A percentile compares a stretch with the other conserved stretches of the same genome.
These are phyloP conservation scores for Yamadazyma membranifaciens DNA, from an alignment of 1,139 yeast genomes.

Conservation along the genomic window DNA sequence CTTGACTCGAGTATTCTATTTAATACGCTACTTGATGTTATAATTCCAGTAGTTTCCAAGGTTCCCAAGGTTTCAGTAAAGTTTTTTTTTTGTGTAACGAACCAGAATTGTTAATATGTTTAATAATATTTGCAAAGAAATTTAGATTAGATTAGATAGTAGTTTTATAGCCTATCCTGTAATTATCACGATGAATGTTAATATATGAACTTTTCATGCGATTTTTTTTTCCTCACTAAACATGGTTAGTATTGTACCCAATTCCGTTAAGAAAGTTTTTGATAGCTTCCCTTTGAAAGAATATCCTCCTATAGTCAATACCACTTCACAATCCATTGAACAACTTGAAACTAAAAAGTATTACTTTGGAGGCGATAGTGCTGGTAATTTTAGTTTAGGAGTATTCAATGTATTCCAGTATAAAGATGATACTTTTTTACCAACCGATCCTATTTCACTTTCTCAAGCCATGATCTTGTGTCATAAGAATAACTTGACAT, in stretches of 20 bases:
- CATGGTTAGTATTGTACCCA: constrained; percentile 29
- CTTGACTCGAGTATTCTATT: no score
- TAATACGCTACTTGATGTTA: no score
- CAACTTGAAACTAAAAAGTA: constrained; percentile 14
- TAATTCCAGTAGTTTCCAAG: no score
- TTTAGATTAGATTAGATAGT: no score
- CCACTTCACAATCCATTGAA: constrained; percentile 17
- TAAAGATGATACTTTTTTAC: constrained; percentile 20
- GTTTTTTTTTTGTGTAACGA: no score
- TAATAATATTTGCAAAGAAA: no score
- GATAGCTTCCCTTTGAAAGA: constrained; percentile 48
- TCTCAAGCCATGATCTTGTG: constrained; percentile 32
- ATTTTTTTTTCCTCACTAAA: neutral
- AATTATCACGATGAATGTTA: no score
- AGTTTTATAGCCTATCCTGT: no score
- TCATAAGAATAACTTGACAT: constrained; percentile 35
- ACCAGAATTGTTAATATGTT: no score
- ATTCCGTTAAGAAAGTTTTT: constrained; percentile 39
- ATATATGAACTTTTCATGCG: neutral
- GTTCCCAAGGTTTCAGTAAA: no score
- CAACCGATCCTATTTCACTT: constrained; percentile 47
- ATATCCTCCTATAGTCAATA: constrained; percentile 27
- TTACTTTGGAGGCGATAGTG: constrained; percentile 13
- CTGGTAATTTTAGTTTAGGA: constrained; percentile 33
- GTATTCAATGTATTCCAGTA: constrained; percentile 35